Evolutionary conservation across 148 eudicot genomes (phyloP).

Genomic region (Rhododendron griersonianum): DNA sequence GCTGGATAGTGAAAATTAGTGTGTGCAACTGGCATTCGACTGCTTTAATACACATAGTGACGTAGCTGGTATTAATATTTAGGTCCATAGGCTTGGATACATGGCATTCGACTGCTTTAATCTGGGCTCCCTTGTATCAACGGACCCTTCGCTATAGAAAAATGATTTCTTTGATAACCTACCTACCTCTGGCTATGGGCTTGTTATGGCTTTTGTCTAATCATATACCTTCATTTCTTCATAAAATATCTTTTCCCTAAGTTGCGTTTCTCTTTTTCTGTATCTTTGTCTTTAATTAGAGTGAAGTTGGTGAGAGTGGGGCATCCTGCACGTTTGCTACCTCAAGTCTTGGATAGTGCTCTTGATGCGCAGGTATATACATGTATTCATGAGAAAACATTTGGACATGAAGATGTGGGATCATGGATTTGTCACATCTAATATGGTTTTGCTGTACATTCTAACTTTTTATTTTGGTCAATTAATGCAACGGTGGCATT

Average conservation of each 20-base stretch:
- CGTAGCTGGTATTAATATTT: neutral
- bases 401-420: neutral
- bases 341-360: conserved; percentile 94
- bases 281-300: conserved; percentile 34
- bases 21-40: neutral
- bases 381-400: neutral
- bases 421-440: neutral
- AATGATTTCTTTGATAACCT: neutral
- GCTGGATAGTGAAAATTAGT: neutral
- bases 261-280: neutral
- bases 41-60: no score
- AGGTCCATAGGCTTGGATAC: conserved; percentile 2
- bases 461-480: neutral
- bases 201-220: neutral
- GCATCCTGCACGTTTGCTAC: conserved; percentile 97
- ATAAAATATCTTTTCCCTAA: neutral
- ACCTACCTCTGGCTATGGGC: neutral
- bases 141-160: neutral
- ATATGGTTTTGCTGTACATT: neutral
- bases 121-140: neutral
- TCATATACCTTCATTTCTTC: neutral
- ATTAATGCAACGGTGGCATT: neutral
- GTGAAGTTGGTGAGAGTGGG: conserved; percentile 96
- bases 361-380: conserved; percentile 76
- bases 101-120: neutral